Evolutionary conservation across 73 alveolate species (phyloP), one percentile per base, ranked within the genome.

Genomic region (Paramecium sexaurelia): DNA sequence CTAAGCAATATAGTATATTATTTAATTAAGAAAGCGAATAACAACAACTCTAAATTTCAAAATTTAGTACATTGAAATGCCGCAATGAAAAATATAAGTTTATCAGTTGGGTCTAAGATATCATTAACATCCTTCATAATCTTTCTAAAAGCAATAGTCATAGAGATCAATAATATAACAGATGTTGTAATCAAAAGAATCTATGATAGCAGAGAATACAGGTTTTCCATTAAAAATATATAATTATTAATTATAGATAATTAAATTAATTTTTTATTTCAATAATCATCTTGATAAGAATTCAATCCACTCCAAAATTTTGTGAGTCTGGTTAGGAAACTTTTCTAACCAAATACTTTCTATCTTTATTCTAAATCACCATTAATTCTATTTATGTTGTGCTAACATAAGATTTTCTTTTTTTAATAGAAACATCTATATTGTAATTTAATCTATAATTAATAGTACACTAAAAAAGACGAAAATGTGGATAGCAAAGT

Each of bases 101-200:
- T 78, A 78, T 78, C 90, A 4, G 40, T 24, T 40, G 43, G 13
- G 17, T 78, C 90, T 45, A 78, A 78, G 3, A 78, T 78, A 17
- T 78, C 90, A 78, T 78, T 78, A 9, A 45, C 90, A 78, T 78
- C 90, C 19, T 43, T 78, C 35, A 78, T 40, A 17, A 78, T 78
- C 55, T 78, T 40, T 19, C 71, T n/a, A 19, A 78, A 78, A 5
- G 90, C 90, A 3, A 41, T 15, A n/a, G 47, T 33, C 75, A 78
- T 78, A 10, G 36, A 20, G 27, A 78, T 6, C n/a, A 78, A 73
- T 33, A 73, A 39, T 1, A 73, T 36, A 33, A 73, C 22, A 22
- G 87, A 33, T 73, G 83, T 24, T 26, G 47, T 32, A 61, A 61
- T 61, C 43, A 61, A 29, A 26, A 61, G 51, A 61, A 32, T 29